These are phyloP conservation scores for Suillus placidus DNA, from an alignment of 768 basidiomycete genomes.

Conservation along the genomic window DNA sequence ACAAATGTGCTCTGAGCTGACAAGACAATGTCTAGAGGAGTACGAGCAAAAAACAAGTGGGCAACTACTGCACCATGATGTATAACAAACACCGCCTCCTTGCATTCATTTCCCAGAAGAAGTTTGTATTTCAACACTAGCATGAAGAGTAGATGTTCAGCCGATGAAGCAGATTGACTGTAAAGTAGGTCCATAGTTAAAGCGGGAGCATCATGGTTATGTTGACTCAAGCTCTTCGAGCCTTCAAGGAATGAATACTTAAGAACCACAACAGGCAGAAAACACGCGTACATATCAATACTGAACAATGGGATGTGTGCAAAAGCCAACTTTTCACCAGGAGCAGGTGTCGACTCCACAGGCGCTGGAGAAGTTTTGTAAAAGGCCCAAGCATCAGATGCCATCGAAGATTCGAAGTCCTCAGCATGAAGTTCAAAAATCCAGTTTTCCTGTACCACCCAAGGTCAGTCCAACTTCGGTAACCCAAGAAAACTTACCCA, in stretches of 20 bases:
- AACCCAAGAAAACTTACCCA: conserved; percentile 20
- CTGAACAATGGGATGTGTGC: not conserved
- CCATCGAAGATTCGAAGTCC: conserved; percentile 38
- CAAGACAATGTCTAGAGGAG: too few relatives aligned
- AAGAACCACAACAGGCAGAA: not conserved
- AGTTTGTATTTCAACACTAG: too few relatives aligned
- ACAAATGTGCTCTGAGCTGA: too few relatives aligned
- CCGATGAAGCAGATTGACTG: too few relatives aligned
- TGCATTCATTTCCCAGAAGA: too few relatives aligned
- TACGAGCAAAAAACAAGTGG: too few relatives aligned
- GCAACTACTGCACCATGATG: too few relatives aligned
- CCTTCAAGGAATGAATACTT: not conserved
- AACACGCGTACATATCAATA: not conserved
- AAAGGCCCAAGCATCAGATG: not conserved
- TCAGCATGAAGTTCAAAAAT: conserved; percentile 39
- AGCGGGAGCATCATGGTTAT: not conserved
- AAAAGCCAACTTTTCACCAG: not conserved
- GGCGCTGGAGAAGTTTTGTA: not conserved
- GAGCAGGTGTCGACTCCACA: not conserved
- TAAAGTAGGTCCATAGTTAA: not conserved
- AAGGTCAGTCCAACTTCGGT: not conserved
- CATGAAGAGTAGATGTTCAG: too few relatives aligned
- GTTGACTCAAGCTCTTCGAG: not conserved
- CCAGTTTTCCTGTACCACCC: conserved; percentile 33
- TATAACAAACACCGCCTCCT: too few relatives aligned